Evolutionary conservation across 371 early-diverging fungal genomes (phyloP).

Genomic region (Mortierella sp.): DNA sequence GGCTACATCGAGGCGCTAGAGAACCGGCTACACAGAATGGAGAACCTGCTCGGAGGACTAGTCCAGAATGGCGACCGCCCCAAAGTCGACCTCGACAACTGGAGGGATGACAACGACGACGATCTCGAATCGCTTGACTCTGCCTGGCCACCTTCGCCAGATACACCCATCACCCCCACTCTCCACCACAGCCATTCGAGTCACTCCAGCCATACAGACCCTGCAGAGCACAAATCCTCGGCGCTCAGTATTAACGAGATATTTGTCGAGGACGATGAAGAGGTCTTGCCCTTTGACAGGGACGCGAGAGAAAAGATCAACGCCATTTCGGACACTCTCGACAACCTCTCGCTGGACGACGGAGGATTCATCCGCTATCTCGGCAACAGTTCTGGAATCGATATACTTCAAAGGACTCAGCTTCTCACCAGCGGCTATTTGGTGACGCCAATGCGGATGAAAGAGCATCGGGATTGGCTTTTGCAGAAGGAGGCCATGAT

Average conservation of each 20-base stretch:
- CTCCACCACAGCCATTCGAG: neutral
- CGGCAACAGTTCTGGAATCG: slow-evolving; percentile 62
- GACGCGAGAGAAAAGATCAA: slow-evolving; percentile 49
- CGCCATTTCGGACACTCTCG: slow-evolving; percentile 50
- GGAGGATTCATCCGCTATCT: slow-evolving; percentile 60
- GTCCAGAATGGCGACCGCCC: slow-evolving; percentile 65
- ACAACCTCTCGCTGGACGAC: slow-evolving; percentile 56
- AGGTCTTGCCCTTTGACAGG: slow-evolving; percentile 15
- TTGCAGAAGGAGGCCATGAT: slow-evolving; percentile 29
- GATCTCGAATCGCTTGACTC: slow-evolving; percentile 53
- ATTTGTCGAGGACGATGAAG: neutral
- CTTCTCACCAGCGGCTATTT: slow-evolving; percentile 50
- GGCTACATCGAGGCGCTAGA: slow-evolving; percentile 82
- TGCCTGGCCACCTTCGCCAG: slow-evolving; percentile 33
- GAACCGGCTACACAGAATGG: slow-evolving; percentile 74
- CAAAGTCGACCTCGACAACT: slow-evolving; percentile 49
- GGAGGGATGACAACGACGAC: slow-evolving; percentile 59
- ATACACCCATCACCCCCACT: slow-evolving; percentile 12
- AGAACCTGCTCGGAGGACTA: slow-evolving; percentile 70
- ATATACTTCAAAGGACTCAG: slow-evolving; percentile 56
- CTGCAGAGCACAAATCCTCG: neutral
- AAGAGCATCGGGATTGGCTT: slow-evolving; percentile 44
- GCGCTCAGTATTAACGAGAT: neutral
- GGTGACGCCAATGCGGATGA: slow-evolving; percentile 60
- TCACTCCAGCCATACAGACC: neutral